phyloP scores from a whole-genome alignment of 306 rosid genomes.

The Quercus agrifolia region DNA sequence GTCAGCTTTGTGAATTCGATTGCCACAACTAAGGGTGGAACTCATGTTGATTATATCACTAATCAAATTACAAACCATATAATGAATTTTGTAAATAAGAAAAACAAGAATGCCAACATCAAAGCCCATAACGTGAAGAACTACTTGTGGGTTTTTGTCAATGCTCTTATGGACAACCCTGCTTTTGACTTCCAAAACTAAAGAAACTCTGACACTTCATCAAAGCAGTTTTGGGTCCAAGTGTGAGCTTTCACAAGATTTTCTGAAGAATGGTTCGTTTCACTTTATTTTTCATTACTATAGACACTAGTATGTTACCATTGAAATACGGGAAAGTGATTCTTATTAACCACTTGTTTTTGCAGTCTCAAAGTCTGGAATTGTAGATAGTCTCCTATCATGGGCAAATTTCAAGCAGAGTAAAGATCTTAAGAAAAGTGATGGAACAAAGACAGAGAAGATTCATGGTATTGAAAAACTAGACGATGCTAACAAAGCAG shows the following conservation, averaged over 20 bases:
- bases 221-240: conserved; percentile 81
- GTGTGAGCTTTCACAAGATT: conserved; percentile 73
- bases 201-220: conserved; percentile 77
- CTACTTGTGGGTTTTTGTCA: conserved; percentile 93
- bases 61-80: conserved; percentile 73
- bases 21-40: conserved; percentile 90
- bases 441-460: conserved; percentile 87
- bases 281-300: neutral
- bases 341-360: neutral
- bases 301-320: neutral
- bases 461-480: conserved; percentile 76
- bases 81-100: conserved; percentile 77
- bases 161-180: conserved; percentile 91
- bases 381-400: conserved; percentile 81
- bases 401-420: conserved; percentile 88
- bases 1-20: conserved; percentile 87
- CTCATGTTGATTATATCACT: conserved; percentile 83
- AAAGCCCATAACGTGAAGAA: conserved; percentile 91
- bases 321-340: neutral
- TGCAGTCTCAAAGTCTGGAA: conserved; percentile 76
- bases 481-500: conserved; percentile 92
- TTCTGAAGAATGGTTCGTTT: conserved; percentile 69
- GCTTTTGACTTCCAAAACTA: conserved; percentile 93
- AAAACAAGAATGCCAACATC: conserved; percentile 87
- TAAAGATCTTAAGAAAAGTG: conserved; percentile 88